These are phyloP conservation scores for Tolypocladium sp. DNA, from an alignment of 2,329 filamentous ascomycete species.

Conservation along the genomic window DNA sequence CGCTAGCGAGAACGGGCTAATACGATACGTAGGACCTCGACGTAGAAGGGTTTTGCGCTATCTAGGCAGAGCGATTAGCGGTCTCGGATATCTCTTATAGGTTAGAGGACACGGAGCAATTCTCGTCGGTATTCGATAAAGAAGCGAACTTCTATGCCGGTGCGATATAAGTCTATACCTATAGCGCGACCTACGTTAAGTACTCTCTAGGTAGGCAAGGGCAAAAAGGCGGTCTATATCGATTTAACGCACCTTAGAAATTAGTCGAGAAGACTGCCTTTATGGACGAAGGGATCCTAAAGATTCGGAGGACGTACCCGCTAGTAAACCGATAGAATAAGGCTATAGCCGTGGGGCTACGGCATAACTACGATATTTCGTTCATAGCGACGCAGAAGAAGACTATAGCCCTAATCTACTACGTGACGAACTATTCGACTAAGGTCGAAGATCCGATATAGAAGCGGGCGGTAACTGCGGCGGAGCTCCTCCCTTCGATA, in stretches of 20 bases:
- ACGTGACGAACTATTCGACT: conserved; percentile 1
- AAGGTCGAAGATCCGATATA: conserved; percentile 3
- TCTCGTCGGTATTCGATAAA: conserved; percentile 1
- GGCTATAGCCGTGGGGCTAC: neutral
- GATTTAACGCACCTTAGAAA: neutral
- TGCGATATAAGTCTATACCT: neutral
- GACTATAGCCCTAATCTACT: conserved; percentile 1
- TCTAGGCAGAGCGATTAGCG: no score
- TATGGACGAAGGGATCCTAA: neutral
- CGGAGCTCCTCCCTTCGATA: no score
- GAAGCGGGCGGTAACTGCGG: neutral
- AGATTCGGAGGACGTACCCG: no score
- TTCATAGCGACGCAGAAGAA: neutral
- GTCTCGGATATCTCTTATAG: no score
- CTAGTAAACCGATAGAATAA: neutral
- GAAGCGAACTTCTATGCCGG: neutral
- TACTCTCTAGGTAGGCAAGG: neutral
- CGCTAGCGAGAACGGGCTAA: no score
- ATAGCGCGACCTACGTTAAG: neutral
- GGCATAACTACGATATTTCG: neutral
- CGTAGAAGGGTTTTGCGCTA: no score
- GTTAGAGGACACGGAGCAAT: no score
- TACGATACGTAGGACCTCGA: no score
- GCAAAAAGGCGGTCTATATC: neutral
- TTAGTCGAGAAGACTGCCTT: neutral